A percentile compares a stretch with the other conserved stretches of the same genome.
These are phyloP conservation scores for Arabidopsis suecica DNA, from an alignment of 345 rosid genomes.

Conservation along the genomic window DNA sequence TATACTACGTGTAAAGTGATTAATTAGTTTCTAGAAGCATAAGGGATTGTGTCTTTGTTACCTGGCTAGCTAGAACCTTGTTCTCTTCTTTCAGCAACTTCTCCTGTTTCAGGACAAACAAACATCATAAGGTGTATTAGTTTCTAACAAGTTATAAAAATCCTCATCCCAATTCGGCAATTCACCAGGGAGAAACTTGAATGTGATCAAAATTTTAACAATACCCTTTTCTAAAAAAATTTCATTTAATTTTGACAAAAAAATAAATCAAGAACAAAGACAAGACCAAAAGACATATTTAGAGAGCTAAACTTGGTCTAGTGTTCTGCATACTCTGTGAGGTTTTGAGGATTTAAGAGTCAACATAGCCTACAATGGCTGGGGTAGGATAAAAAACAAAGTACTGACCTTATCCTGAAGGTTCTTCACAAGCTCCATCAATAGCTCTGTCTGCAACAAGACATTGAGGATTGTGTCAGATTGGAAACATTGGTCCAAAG, in stretches of 20 bases:
- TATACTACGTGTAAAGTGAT: too few relatives aligned
- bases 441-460: conserved; percentile 29
- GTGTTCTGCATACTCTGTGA: background rate
- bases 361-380: background rate
- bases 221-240: too few relatives aligned
- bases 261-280: too few relatives aligned
- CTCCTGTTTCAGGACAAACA: conserved; percentile 25
- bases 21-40: background rate
- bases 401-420: conserved; percentile 36
- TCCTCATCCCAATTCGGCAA: background rate
- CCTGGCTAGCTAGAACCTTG: conserved; percentile 12
- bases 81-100: conserved; percentile 29
- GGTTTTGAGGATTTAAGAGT: background rate
- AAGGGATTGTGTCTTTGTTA: conserved; percentile 26
- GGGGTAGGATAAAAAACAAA: background rate
- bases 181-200: background rate
- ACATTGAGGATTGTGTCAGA: background rate
- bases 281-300: background rate
- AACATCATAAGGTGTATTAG: background rate
- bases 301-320: conserved; percentile 18
- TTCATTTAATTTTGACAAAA: too few relatives aligned
- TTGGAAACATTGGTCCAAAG: background rate
- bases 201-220: too few relatives aligned
- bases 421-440: conserved; percentile 13
- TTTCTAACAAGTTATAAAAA: background rate